Percentiles rank a stretch among this genome's conserved stretches.
These are phyloP conservation scores for Pontederia paniculata DNA, from an alignment of 176 grass and related monocot genomes.

Conservation along the genomic window DNA sequence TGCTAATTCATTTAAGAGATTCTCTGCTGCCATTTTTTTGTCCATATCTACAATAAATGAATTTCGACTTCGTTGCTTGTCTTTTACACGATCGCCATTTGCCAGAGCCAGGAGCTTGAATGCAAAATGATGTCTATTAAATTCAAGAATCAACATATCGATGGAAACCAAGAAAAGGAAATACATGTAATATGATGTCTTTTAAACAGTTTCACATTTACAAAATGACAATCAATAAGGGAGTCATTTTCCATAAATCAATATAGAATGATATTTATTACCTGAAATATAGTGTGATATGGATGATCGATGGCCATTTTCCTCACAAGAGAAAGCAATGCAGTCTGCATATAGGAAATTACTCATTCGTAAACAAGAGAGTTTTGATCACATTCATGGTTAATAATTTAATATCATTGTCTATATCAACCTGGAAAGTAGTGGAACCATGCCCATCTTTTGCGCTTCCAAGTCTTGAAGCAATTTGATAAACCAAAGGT, in stretches of 20 bases:
- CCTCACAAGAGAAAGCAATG: constrained; percentile 78
- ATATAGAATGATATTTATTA: too few species aligned
- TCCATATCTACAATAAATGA: constrained; percentile 97
- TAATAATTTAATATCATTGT: too few species aligned
- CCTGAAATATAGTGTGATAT: constrained; percentile 94
- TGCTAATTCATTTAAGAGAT: constrained; percentile 73
- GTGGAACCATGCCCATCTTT: constrained; percentile 71
- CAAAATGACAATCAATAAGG: too few species aligned
- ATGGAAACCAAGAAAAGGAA: too few species aligned
- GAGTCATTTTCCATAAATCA: too few species aligned
- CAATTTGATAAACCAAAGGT: constrained; percentile 93
- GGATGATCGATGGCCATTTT: constrained; percentile 98
- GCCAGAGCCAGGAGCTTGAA: constrained; percentile 83
- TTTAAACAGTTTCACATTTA: too few species aligned
- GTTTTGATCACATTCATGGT: too few species aligned
- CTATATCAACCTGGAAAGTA: constrained; percentile 63
- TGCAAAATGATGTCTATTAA: too few species aligned
- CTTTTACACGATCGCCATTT: constrained; percentile 97
- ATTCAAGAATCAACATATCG: too few species aligned
- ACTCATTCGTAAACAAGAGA: too few species aligned
- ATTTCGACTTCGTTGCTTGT: constrained; percentile 82
- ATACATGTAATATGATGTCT: too few species aligned
- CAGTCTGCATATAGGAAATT: constrained; percentile 40
- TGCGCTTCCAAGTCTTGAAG: constrained; percentile 87
- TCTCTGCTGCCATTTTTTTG: constrained; percentile 90